phyloP scores from a whole-genome alignment of 306 rosid genomes.

The Luffa aegyptiaca region DNA sequence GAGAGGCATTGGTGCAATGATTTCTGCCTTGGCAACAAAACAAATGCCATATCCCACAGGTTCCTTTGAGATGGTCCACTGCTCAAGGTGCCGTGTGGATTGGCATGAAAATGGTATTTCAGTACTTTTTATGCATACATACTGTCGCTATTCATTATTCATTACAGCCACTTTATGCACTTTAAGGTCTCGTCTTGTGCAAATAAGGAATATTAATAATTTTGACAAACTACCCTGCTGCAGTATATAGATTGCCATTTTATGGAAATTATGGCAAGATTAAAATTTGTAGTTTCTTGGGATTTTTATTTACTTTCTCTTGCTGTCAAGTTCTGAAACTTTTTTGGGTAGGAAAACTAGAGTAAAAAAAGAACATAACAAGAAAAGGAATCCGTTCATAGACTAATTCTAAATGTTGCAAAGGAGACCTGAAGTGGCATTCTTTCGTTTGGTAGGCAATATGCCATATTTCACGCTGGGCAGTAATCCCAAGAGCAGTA shows the following conservation, averaged over 20 bases:
- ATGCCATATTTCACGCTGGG: not conserved
- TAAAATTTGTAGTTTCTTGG: not conserved
- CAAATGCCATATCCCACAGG: slow-evolving; percentile 75
- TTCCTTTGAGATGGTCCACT: slow-evolving; percentile 93
- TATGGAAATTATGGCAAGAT: not conserved
- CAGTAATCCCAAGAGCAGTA: not conserved
- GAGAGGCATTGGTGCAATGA: slow-evolving; percentile 86
- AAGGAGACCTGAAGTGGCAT: not conserved
- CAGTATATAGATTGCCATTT: not conserved
- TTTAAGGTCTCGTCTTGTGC: not conserved
- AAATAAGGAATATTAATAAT: not conserved
- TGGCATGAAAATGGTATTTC: slow-evolving; percentile 74
- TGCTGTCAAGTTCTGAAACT: not conserved
- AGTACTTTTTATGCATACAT: not conserved
- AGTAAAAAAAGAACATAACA: not conserved
- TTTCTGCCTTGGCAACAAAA: slow-evolving; percentile 77
- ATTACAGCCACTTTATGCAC: not conserved
- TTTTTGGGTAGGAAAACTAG: not conserved
- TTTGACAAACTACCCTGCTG: not conserved
- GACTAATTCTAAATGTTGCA: not conserved
- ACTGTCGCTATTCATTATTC: not conserved
- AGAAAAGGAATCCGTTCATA: not conserved
- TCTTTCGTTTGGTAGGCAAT: not conserved
- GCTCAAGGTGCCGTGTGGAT: slow-evolving; percentile 87
- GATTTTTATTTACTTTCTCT: not conserved